Evolutionary conservation across 1,284 basidiomycete species (phyloP), one percentile per base, ranked within the genome.

Genomic region (Leccinum colubrinum): DNA sequence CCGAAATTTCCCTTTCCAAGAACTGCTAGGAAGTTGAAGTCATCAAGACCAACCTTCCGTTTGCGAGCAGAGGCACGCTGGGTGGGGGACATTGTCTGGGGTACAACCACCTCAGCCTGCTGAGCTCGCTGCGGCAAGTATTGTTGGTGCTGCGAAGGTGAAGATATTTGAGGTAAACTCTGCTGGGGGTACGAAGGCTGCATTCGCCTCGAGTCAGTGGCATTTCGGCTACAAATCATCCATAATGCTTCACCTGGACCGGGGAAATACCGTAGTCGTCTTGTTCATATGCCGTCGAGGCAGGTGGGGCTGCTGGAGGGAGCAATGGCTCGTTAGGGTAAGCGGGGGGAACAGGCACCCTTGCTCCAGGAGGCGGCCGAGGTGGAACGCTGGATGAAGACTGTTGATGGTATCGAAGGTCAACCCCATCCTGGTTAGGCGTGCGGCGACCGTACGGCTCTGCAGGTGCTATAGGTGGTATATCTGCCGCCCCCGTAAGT

Each of bases 1-100:
- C 97, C 97, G 71, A 99, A 99, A 79, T 99, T 99, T 73, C 97
- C 97, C 79, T 99, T 99, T 62, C 97, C 97, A 35, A 99, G 86
- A 17, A 99, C 97, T 20, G 97, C 96, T 59, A 99, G 80, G 84
- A 99, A 99, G 76, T 99, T 99, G 83, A 99, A 99, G 77, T 99
- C 97, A 76, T 99, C 95, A 51, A 99, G 82, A 1, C 95, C 95
- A 66, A 99, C 93, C 78, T 95, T 97, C 60, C 95, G 86, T 76
- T 88, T 90, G 55, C 83, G 81, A 39, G 74, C 68, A 17, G 76
- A 70, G 48, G 78, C 75, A 59, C 80, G 80, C 58, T 76, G 77
- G 55, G 73, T 72, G 33, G 76, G 75, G 25, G 77, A 74, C 53
- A 63, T 39, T 4, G 66, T 53, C 27, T 67, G 73, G 33, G 66